These are phyloP conservation scores for Thuja plicata DNA, from an alignment of 83 land plant genomes.

Conservation along the genomic window DNA sequence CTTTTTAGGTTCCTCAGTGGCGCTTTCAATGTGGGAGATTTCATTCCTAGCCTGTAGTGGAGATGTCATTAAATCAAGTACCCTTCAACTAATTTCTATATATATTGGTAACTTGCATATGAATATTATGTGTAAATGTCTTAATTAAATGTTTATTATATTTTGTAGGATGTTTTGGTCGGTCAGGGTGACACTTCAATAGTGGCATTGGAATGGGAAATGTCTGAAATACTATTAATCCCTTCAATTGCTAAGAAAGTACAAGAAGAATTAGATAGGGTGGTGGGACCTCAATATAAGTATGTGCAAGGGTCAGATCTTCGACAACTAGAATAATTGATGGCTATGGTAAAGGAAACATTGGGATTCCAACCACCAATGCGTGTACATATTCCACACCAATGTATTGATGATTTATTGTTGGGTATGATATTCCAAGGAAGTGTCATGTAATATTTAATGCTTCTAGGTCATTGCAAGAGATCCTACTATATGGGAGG, in stretches of 20 bases:
- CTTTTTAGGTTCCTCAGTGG: too few relatives aligned
- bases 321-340: slow-evolving; percentile 15
- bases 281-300: slow-evolving; percentile 17
- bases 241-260: slow-evolving; percentile 18
- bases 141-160: too few relatives aligned
- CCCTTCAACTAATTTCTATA: too few relatives aligned
- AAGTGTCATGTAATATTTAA: slow-evolving; percentile 21
- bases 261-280: slow-evolving; percentile 21
- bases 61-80: too few relatives aligned
- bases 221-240: slow-evolving; percentile 25
- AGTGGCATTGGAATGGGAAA: slow-evolving; percentile 22
- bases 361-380: slow-evolving; percentile 28
- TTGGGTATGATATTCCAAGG: slow-evolving; percentile 20
- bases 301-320: slow-evolving; percentile 21
- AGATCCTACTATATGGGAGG: slow-evolving; percentile 21
- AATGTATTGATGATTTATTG: slow-evolving; percentile 4
- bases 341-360: slow-evolving; percentile 27
- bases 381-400: slow-evolving; percentile 18
- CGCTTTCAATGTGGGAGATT: too few relatives aligned
- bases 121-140: too few relatives aligned
- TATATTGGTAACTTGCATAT: too few relatives aligned
- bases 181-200: slow-evolving; percentile 20
- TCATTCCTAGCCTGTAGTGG: too few relatives aligned
- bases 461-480: slow-evolving; percentile 17
- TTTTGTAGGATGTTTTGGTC: slow-evolving; percentile 18